These are phyloP conservation scores for Penicillium turbatum DNA, from an alignment of 495 filamentous ascomycete genomes.

Conservation along the genomic window DNA sequence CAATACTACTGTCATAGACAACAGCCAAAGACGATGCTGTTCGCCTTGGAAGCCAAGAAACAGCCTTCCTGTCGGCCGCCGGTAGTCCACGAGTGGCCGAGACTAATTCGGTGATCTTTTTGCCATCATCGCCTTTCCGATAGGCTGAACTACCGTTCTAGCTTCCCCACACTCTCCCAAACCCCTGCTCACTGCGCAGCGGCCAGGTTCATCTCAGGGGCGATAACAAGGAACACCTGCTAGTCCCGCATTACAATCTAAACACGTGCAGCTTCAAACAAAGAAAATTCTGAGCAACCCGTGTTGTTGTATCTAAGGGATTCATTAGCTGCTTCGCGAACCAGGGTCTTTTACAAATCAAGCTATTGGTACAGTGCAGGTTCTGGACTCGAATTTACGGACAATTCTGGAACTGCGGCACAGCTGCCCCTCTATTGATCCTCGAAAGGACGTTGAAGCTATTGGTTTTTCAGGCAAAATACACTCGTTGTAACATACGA, in stretches of 20 bases:
- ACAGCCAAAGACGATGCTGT: background rate
- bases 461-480: constrained; percentile 9
- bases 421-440: constrained; percentile 6
- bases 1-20: background rate
- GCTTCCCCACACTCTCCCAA: constrained; percentile 2
- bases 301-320: background rate
- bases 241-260: constrained; percentile 20
- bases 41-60: background rate
- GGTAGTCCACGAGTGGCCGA: background rate
- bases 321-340: background rate
- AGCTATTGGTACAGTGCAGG: background rate
- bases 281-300: background rate
- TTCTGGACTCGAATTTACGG: constrained; percentile 3
- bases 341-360: background rate
- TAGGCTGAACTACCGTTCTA: constrained; percentile 1
- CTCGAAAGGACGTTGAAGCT: constrained; percentile 5
- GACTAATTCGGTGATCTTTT: background rate
- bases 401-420: constrained; percentile 1
- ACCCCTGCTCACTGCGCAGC: constrained; percentile 4
- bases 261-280: constrained; percentile 21
- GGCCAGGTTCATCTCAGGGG: constrained; percentile 3
- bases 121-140: background rate
- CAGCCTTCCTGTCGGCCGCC: background rate
- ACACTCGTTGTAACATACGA: background rate
- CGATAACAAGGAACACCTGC: background rate